phyloP scores from a whole-genome alignment of 2,329 filamentous ascomycete species.

The Alternaria panax region DNA sequence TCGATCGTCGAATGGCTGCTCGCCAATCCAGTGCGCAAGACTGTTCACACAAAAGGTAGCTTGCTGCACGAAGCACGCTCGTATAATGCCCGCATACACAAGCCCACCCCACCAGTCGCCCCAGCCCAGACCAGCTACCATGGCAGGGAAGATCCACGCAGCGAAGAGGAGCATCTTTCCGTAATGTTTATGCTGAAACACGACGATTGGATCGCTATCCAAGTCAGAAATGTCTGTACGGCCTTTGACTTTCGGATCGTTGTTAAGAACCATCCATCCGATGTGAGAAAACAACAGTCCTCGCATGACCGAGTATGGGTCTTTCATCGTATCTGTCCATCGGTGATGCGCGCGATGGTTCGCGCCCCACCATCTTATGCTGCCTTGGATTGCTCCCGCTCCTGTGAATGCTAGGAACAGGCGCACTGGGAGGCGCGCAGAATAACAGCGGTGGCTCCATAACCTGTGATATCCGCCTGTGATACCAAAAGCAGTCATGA shows the following conservation, averaged over 20 bases:
- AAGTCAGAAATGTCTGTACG: slow-evolving; percentile 60
- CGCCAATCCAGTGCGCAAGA: slow-evolving; percentile 61
- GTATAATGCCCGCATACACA: slow-evolving; percentile 58
- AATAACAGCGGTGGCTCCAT: slow-evolving; percentile 65
- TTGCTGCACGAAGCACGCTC: slow-evolving; percentile 60
- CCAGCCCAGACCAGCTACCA: slow-evolving; percentile 58
- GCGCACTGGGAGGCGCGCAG: slow-evolving; percentile 52
- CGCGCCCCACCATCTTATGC: slow-evolving; percentile 57
- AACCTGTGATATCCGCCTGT: slow-evolving; percentile 71
- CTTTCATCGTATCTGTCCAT: slow-evolving; percentile 60
- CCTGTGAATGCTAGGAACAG: slow-evolving; percentile 57
- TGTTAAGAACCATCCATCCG: slow-evolving; percentile 61
- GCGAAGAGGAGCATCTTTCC: slow-evolving; percentile 53
- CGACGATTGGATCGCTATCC: slow-evolving; percentile 58
- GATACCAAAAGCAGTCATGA: slow-evolving; percentile 75
- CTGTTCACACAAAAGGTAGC: slow-evolving; percentile 62
- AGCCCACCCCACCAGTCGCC: slow-evolving; percentile 58
- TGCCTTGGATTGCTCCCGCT: slow-evolving; percentile 57
- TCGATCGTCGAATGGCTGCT: slow-evolving; percentile 50
- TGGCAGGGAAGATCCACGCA: slow-evolving; percentile 53
- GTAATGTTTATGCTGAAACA: slow-evolving; percentile 58
- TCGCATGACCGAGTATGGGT: slow-evolving; percentile 58
- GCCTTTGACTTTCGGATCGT: slow-evolving; percentile 58
- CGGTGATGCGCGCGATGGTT: slow-evolving; percentile 60
- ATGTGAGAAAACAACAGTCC: slow-evolving; percentile 58